A percentile compares a stretch with the other conserved stretches of the same genome.
Conservation (phyloP, 139 green algal genomes). For the Chlamydomonas eustigma region DNA sequence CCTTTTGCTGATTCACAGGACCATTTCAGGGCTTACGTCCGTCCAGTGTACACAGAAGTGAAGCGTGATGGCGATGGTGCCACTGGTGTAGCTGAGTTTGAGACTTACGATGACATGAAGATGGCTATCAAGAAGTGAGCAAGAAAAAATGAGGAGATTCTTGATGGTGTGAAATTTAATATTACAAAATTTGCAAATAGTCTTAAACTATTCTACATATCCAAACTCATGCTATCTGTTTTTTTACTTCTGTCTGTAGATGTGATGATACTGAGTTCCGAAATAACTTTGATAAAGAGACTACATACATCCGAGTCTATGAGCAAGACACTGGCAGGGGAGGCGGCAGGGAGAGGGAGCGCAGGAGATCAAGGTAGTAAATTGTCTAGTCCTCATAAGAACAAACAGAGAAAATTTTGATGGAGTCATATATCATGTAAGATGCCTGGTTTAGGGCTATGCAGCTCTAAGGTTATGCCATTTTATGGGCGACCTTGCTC, state of each 20-base stretch:
- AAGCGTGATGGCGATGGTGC: constrained; percentile 44
- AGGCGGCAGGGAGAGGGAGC: not conserved
- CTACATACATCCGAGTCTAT: not conserved
- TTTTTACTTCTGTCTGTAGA: too few relatives aligned
- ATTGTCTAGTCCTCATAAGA: too few relatives aligned
- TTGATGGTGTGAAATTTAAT: too few relatives aligned
- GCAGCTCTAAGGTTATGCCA: too few relatives aligned
- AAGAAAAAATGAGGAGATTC: too few relatives aligned
- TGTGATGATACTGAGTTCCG: constrained; percentile 64
- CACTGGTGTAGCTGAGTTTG: constrained; percentile 46
- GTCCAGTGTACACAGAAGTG: constrained; percentile 71
- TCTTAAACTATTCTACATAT: too few relatives aligned
- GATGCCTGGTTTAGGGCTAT: too few relatives aligned
- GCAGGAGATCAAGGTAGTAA: constrained; percentile 6
- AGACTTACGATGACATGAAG: constrained; percentile 49
- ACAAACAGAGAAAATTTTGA: too few relatives aligned
- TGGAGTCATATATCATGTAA: too few relatives aligned
- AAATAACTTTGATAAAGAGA: not conserved
- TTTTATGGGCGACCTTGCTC: too few relatives aligned
- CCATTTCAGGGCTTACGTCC: constrained; percentile 58
- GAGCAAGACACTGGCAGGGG: not conserved
- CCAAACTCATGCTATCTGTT: too few relatives aligned
- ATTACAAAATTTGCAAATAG: too few relatives aligned
- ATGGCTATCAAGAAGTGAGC: constrained; percentile 37
- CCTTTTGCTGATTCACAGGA: constrained; percentile 37